A percentile compares a stretch with the other conserved stretches of the same genome.
phyloP scores from a whole-genome alignment of 768 basidiomycete genomes.

The Symmetrospora coprosmae region DNA sequence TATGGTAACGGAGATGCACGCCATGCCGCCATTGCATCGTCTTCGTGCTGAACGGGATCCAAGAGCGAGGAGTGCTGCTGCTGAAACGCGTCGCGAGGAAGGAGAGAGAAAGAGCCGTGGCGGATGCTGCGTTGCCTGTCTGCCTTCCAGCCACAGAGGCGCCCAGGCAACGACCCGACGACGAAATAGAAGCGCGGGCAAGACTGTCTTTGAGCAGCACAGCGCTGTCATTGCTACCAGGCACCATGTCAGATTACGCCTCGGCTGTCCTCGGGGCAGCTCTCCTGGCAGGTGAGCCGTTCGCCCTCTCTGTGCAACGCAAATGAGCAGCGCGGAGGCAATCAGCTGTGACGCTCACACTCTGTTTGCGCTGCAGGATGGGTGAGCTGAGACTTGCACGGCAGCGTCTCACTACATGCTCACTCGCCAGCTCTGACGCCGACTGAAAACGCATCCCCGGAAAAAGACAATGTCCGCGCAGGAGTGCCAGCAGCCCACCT shows the following conservation, averaged over 20 bases:
- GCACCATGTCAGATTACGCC: constrained; percentile 17
- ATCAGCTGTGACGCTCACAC: background rate
- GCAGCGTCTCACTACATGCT: too few relatives aligned
- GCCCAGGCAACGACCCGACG: background rate
- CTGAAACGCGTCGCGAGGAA: constrained; percentile 45
- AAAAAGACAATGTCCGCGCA: constrained; percentile 26
- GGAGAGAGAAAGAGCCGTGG: constrained; percentile 43
- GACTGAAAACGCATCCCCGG: too few relatives aligned
- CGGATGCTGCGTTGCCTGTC: background rate
- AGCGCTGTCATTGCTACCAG: too few relatives aligned
- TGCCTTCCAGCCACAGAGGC: background rate
- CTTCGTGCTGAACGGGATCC: too few relatives aligned
- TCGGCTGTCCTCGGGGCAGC: constrained; percentile 20
- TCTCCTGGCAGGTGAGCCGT: constrained; percentile 17
- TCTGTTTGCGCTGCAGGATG: constrained; percentile 3
- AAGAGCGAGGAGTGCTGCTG: background rate
- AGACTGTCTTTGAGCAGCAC: too few relatives aligned
- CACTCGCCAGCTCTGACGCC: too few relatives aligned
- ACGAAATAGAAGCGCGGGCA: background rate
- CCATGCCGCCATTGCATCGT: background rate
- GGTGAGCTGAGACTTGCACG: too few relatives aligned
- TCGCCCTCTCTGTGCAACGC: background rate
- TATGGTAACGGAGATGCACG: too few relatives aligned
- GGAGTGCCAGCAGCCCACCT: constrained; percentile 17
- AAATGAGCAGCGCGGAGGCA: background rate